Evolutionary conservation across 495 filamentous ascomycete species (phyloP).

Genomic region (Lasiosphaeria miniovina): DNA sequence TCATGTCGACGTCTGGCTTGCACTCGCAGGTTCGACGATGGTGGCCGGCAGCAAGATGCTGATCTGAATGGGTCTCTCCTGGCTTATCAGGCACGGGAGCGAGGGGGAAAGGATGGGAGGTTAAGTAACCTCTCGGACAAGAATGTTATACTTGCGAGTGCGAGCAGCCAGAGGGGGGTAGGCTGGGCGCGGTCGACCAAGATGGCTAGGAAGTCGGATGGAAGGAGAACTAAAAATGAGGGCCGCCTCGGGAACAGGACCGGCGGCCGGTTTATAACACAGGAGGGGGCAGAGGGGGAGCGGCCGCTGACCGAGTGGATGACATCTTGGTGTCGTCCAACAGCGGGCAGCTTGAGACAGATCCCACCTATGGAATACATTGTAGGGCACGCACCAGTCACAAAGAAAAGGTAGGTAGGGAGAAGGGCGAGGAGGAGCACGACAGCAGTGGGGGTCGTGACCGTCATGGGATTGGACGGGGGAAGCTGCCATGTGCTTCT

Average conservation of each 20-base stretch:
- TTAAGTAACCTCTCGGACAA: constrained; percentile 49
- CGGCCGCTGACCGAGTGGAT: constrained; percentile 1
- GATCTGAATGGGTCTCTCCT: background rate
- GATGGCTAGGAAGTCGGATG: constrained; percentile 19
- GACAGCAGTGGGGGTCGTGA: background rate
- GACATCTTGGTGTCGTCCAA: constrained; percentile 13
- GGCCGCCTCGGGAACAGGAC: background rate
- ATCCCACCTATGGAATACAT: constrained; percentile 14
- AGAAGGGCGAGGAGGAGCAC: background rate
- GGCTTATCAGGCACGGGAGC: constrained; percentile 8
- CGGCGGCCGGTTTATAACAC: constrained; percentile 6
- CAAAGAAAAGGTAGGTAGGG: constrained; percentile 6
- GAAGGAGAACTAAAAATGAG: constrained; percentile 4
- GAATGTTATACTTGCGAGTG: constrained; percentile 39
- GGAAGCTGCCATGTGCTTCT: no score
- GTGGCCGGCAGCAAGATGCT: constrained; percentile 1
- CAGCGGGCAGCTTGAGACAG: constrained; percentile 3
- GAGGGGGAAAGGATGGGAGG: constrained; percentile 22
- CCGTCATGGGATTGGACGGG: no score
- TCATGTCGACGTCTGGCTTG: constrained; percentile 34
- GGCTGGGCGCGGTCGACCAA: constrained; percentile 22
- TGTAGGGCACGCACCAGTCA: constrained; percentile 11
- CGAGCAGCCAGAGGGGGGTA: constrained; percentile 19
- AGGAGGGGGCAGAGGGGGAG: constrained; percentile 3
- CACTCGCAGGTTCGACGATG: constrained; percentile 14